phyloP scores from a whole-genome alignment of 2,329 filamentous ascomycete species.

The Cercospora citrullina region DNA sequence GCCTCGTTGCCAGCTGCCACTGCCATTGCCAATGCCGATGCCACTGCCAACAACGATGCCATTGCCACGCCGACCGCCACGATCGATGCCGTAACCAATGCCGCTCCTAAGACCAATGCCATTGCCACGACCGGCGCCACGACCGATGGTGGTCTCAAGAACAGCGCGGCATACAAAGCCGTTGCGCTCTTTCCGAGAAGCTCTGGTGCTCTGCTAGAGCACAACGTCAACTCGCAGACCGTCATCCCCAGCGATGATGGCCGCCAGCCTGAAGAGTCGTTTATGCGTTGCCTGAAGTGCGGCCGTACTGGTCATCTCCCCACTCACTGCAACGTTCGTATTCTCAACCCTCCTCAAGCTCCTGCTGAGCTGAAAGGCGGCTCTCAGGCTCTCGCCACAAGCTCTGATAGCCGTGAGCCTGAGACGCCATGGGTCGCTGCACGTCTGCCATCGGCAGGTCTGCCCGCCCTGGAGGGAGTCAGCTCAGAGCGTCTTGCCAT shows the following conservation, averaged over 20 bases:
- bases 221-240: not conserved
- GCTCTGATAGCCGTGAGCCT: not conserved
- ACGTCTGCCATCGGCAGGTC: not conserved
- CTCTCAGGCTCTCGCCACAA: not conserved
- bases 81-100: not conserved
- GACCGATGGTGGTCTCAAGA: not conserved
- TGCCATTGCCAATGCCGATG: not conserved
- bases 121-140: not conserved
- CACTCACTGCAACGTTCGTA: not conserved
- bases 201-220: not conserved
- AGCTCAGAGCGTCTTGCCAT: conserved; percentile 10
- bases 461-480: conserved; percentile 10
- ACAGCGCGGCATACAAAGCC: not conserved
- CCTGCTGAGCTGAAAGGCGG: not conserved
- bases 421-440: not conserved
- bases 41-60: not conserved
- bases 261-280: not conserved
- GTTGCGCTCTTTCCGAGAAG: not conserved
- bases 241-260: not conserved
- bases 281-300: not conserved
- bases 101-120: not conserved
- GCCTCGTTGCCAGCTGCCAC: not conserved
- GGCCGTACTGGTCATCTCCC: not conserved
- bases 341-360: not conserved
- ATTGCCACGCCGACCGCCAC: not conserved